These are phyloP conservation scores for Piloderma croceum DNA, from an alignment of 768 basidiomycete genomes.

Conservation along the genomic window DNA sequence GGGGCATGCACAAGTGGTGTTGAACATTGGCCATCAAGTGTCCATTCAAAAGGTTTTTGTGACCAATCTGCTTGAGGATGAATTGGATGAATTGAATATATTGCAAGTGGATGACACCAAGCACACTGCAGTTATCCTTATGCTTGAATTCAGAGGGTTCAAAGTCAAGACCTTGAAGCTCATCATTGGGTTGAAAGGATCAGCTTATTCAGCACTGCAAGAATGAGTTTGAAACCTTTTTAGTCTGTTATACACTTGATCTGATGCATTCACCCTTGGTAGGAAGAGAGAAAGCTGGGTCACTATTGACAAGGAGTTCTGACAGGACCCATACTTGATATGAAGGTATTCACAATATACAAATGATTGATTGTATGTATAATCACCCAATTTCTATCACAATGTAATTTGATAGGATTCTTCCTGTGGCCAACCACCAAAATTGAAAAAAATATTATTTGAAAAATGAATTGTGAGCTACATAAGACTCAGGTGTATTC, in stretches of 20 bases:
- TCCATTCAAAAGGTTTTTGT: constrained; percentile 54
- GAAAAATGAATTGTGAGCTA: too few relatives aligned
- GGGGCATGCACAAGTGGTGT: constrained; percentile 66
- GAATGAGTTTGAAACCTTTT: constrained; percentile 7
- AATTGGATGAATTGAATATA: constrained; percentile 39
- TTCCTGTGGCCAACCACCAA: too few relatives aligned
- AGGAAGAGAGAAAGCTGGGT: constrained; percentile 30
- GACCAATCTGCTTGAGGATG: constrained; percentile 85
- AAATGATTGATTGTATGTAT: too few relatives aligned
- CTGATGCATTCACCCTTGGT: constrained; percentile 3
- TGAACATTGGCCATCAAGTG: constrained; percentile 51
- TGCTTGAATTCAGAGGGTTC: constrained; percentile 75
- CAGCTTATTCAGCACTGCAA: too few relatives aligned
- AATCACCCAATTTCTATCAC: too few relatives aligned
- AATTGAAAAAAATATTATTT: too few relatives aligned
- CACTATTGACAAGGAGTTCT: constrained; percentile 24
- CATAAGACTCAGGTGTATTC: too few relatives aligned
- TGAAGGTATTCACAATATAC: too few relatives aligned
- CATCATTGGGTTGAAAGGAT: too few relatives aligned
- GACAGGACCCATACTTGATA: too few relatives aligned
- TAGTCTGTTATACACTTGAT: background rate
- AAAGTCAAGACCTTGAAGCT: constrained; percentile 88
- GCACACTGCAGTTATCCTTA: constrained; percentile 31
- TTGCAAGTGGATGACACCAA: constrained; percentile 28
- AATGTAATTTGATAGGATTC: too few relatives aligned